Evolutionary conservation across 225 moss, liverwort and hornwort genomes (phyloP).

Genomic region (Climacium dendroides): DNA sequence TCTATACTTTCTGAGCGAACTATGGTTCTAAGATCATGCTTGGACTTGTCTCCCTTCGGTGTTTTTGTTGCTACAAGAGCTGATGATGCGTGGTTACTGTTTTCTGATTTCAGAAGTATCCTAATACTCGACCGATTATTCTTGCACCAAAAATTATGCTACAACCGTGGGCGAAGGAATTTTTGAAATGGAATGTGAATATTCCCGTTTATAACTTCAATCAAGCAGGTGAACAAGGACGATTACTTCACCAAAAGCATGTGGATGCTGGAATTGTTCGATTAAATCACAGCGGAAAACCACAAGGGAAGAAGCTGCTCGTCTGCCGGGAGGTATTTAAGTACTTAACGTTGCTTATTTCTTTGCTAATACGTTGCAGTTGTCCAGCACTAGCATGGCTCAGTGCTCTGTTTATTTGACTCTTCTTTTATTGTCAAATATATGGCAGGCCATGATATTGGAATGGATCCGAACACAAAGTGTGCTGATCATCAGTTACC

Average conservation of each 20-base stretch:
- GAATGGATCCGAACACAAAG: slow-evolving; percentile 32
- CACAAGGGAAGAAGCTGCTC: not conserved
- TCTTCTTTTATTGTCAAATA: not conserved
- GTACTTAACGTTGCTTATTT: not conserved
- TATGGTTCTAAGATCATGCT: not conserved
- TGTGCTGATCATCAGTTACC: slow-evolving; percentile 44
- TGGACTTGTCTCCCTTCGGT: not conserved
- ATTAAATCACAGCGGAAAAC: slow-evolving; percentile 3
- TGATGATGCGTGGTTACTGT: not conserved
- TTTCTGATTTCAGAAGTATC: slow-evolving; percentile 35
- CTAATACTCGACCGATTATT: slow-evolving; percentile 50
- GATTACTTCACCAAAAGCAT: slow-evolving; percentile 41
- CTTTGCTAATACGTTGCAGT: not conserved
- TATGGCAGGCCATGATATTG: slow-evolving; percentile 31
- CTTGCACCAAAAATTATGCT: slow-evolving; percentile 97
- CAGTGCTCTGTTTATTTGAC: not conserved
- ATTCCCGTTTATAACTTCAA: slow-evolving; percentile 63
- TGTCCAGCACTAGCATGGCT: not conserved
- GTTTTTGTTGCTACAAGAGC: not conserved
- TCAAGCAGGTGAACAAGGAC: slow-evolving; percentile 40
- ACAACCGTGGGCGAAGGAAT: slow-evolving; percentile 85
- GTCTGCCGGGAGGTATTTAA: slow-evolving; percentile 30
- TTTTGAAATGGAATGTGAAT: slow-evolving; percentile 71
- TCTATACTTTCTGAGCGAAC: not conserved
- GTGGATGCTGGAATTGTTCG: slow-evolving; percentile 30